Evolutionary conservation across 73 alveolate genomes (phyloP), one percentile per base, ranked within the genome.

Genomic region (Paramecium sonneborni): DNA sequence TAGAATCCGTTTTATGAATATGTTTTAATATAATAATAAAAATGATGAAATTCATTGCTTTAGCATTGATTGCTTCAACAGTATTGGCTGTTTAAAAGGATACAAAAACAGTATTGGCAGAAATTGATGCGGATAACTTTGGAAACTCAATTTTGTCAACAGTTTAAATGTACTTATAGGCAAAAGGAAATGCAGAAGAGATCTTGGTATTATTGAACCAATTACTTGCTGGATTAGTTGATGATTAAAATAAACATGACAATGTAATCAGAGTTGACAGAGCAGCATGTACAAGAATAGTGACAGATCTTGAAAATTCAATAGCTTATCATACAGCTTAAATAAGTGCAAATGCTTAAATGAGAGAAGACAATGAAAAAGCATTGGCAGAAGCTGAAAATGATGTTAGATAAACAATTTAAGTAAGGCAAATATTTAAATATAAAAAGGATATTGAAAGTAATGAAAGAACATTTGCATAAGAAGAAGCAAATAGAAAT

Each of bases 211-310:
- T 79, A 44, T 46, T 79, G 48, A 79, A 79, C 55, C 55, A 79
- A 79, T 24, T 79, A 24, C 90, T 79, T 46, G 90, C 90, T 79
- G 90, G 90, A 43, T 79, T 79, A 79, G 90, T 79, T 39, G 90
- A 79, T 79, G 90, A 79, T 43, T 18, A 79, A 44, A 79, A 79
- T 21, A 79, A 79, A 44, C 90, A 79, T 24, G 90, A 79, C 34
- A 79, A 79, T 44, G 90, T 79, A 23, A 79, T 39, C 2, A 79
- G 90, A 79, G 90, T 79, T 30, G 90, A 79, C 55, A 43, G 74
- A 79, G 12, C 90, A 18, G 90, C 90, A 41, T 79, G 90, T 76
- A 79, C 90, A 30, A 79, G 90, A 79, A 79, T 79, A 38, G 55
- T 44, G 18, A 79, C 69, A 23, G 90, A 79, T 79, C 43, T 79